A percentile compares a stretch with the other conserved stretches of the same genome.
These are phyloP conservation scores for Entomortierella parvispora DNA, from an alignment of 192 early-diverging fungal species.

Conservation along the genomic window DNA sequence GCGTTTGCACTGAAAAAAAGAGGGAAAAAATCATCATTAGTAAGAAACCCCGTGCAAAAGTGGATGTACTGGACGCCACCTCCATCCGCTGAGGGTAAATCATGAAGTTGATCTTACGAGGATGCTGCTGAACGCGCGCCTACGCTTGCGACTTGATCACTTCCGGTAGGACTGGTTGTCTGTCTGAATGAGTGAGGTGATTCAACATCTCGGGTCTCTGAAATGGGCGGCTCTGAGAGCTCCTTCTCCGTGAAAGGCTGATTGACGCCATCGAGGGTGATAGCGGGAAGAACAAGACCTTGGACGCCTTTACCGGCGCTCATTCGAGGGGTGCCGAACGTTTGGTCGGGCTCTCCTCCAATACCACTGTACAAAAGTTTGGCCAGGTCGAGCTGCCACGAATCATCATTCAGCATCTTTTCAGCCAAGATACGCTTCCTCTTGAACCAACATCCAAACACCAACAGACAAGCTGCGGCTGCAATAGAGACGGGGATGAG, in stretches of 20 bases:
- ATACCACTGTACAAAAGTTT: constrained; percentile 32
- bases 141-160: constrained; percentile 6
- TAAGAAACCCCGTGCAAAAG: not conserved
- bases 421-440: constrained; percentile 15
- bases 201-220: not conserved
- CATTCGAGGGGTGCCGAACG: constrained; percentile 16
- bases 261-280: not conserved
- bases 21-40: not conserved
- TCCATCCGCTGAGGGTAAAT: too few relatives aligned
- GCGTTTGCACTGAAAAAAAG: constrained; percentile 3
- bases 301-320: not conserved
- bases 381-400: constrained; percentile 46
- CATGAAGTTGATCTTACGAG: too few relatives aligned
- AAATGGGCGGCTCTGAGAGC: not conserved
- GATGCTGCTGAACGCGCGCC: constrained; percentile 15
- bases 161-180: constrained; percentile 2
- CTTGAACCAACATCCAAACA: constrained; percentile 11
- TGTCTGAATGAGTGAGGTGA: not conserved
- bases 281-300: constrained; percentile 12
- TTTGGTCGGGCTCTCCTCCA: constrained; percentile 21
- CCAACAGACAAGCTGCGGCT: not conserved
- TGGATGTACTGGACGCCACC: too few relatives aligned
- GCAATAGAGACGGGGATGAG: constrained; percentile 12
- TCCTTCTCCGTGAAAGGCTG: not conserved
- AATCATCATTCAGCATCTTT: constrained; percentile 47